Evolutionary conservation across 306 rosid genomes (phyloP), one percentile per base, ranked within the genome.

Genomic region (Dalbergia cochinchinensis): DNA sequence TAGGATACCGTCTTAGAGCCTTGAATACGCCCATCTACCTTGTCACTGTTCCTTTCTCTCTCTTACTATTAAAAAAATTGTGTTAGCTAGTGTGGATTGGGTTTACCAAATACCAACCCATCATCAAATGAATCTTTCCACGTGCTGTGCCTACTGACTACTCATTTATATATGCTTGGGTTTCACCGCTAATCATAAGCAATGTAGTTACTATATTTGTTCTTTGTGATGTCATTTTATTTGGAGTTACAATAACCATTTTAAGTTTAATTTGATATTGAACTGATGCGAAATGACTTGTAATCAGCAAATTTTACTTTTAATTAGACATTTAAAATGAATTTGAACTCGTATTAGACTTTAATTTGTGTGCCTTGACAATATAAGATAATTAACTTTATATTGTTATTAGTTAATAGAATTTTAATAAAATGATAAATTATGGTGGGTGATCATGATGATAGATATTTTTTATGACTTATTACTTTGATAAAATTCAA

Each of bases 91-190:
- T 77, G 78, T 82, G 82, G 88, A 83, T 87, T 90, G 87, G 84
- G 86, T 64, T 90, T 69, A 81, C 93, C 88, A 89, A 90, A 88
- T 79, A 85, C 82, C 87, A 80, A 85, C 85, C 85, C 83, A 77
- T 87, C 83, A 72, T 84, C 86, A 26, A 83, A 83, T 94, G 91
- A 88, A 90, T 89, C 95, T 88, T 88, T 78, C 79, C 98, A 94
- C 88, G 90, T 92, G 98, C 86, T 59, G 0, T 84, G 89, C 89
- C 90, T 66, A 76, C 71, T 63, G 82, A 60, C 77, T 78, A n/a
- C 74, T 65, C 37, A 55, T 65, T 65, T 83, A 6, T 65, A 22
- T 72, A 9, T 71, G 73, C 88, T 84, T 89, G 72, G 88, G 83
- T 92, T 92, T 92, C 89, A 87, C 87, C 92, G 44, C 87, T 82